These are phyloP conservation scores for Epichloe sp. DNA, from an alignment of 2,329 filamentous ascomycete species.

Conservation along the genomic window DNA sequence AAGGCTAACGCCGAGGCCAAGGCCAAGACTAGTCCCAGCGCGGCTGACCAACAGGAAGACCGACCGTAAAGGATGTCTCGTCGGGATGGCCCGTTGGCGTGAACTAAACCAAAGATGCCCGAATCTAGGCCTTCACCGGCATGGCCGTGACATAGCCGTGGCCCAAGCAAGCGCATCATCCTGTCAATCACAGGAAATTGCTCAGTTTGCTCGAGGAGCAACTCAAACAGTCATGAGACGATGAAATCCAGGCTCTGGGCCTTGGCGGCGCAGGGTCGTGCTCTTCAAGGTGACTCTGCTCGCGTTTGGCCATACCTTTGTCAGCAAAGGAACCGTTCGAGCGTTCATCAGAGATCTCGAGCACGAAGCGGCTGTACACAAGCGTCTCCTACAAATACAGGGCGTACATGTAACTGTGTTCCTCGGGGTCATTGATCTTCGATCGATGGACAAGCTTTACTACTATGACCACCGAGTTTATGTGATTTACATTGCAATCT, in stretches of 20 bases:
- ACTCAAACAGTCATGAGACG: conserved; percentile 16
- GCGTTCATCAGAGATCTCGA: too few relatives aligned
- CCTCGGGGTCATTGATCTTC: conserved; percentile 21
- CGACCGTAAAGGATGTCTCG: conserved; percentile 23
- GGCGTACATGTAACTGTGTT: too few relatives aligned
- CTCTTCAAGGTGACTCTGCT: conserved; percentile 29
- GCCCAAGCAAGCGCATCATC: conserved; percentile 12
- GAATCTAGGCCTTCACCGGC: conserved; percentile 21
- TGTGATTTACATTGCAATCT: too few relatives aligned
- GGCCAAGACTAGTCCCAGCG: too few relatives aligned
- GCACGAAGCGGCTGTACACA: too few relatives aligned
- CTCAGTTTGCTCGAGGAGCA: conserved; percentile 19
- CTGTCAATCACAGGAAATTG: conserved; percentile 15
- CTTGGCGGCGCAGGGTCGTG: conserved; percentile 20
- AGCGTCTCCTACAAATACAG: too few relatives aligned
- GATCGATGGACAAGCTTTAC: conserved; percentile 17
- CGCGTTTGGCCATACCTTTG: conserved; percentile 15
- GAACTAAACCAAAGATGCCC: conserved; percentile 23
- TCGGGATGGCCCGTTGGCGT: conserved; percentile 18
- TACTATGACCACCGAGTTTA: not conserved
- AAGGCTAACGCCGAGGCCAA: too few relatives aligned
- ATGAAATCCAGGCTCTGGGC: conserved; percentile 16
- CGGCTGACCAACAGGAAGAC: not conserved
- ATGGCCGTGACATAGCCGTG: not conserved
- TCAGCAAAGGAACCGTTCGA: too few relatives aligned